Evolutionary conservation across 345 rosid species (phyloP), one percentile per base, ranked within the genome.

Genomic region (Fremontodendron californicum): DNA sequence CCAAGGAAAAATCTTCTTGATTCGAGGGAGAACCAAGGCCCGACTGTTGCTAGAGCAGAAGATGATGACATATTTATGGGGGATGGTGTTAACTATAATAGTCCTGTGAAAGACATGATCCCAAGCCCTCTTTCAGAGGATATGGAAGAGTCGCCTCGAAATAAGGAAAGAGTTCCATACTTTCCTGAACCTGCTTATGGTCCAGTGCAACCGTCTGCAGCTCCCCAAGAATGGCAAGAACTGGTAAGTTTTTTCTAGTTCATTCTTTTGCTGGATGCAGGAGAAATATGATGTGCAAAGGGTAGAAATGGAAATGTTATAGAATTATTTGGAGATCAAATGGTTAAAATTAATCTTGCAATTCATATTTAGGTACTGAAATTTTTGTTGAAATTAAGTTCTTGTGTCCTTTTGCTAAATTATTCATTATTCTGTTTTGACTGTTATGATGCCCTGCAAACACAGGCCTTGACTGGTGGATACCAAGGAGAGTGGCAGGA

Each of bases 131-230:
- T 89, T 45, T 96, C 96, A 52, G 98, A 93, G 86, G 99, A 96
- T 80, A 93, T 93, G 99, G 99, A 93, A 81, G 99, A 96, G 84
- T 96, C 98, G 79, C 99, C 99, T 77, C 83, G 93, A 80, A 89
- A 87, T 81, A 93, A 89, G 82, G 99, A 92, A 80, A 91, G 81
- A 82, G 88, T 82, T 73, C 31, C 92, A 63, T 92, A 91, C 82
- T 93, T 93, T 80, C 68, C 51, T 63, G 98, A 93, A 80, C 89
- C 97, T 73, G 86, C 85, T 71, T 95, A 89, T 77, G 98, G 96
- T 74, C 94, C 96, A 31, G 91, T 86, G 16, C 96, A 86, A 7
- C 99, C 99, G 46, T 64, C 94, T 55, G 87, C 87, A 67, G 80
- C 93, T 80, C 83, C 91, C 82, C 93, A 87, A 74, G 96, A 84